Evolutionary conservation across 768 basidiomycete species (phyloP).

Genomic region (Amanita pallidorosea): DNA sequence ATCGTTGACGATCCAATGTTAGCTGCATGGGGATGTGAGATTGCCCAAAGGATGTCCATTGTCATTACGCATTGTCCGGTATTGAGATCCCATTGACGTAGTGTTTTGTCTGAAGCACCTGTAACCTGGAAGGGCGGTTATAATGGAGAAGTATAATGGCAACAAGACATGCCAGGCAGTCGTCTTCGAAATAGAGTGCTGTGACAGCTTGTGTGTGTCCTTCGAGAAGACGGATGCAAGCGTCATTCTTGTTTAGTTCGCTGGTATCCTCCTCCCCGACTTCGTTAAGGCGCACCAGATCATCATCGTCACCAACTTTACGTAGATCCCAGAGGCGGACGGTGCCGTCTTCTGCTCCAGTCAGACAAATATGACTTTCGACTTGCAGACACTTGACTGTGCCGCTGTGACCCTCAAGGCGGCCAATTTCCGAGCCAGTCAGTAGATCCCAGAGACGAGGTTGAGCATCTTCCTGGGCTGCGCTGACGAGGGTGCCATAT

Average conservation of each 20-base stretch:
- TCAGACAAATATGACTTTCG: constrained; percentile 83
- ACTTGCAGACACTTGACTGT: constrained; percentile 88
- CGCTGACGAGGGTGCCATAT: constrained; percentile 86
- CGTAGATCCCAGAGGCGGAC: constrained; percentile 89
- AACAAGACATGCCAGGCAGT: constrained; percentile 60
- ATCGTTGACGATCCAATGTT: constrained; percentile 28
- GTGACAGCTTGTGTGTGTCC: constrained; percentile 93
- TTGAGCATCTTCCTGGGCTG: constrained; percentile 75
- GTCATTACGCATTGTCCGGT: constrained; percentile 98
- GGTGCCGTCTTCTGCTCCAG: constrained; percentile 81
- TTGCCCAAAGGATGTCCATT: constrained; percentile 99
- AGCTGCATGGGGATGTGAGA: constrained; percentile 69
- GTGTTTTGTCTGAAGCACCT: constrained; percentile 95
- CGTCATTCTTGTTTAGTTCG: constrained; percentile 32
- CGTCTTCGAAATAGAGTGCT: constrained; percentile 90
- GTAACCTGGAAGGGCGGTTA: constrained; percentile 56
- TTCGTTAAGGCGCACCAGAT: constrained; percentile 48
- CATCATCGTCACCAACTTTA: constrained; percentile 64
- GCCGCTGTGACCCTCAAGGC: constrained; percentile 71
- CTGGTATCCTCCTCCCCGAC: constrained; percentile 35
- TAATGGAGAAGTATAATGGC: constrained; percentile 2
- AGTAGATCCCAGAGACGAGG: constrained; percentile 95
- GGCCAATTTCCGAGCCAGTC: constrained; percentile 77
- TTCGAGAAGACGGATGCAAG: constrained; percentile 69
- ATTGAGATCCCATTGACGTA: constrained; percentile 95